Percentiles rank a stretch among this genome's conserved stretches.
Evolutionary conservation across 441 rosid species (phyloP).

Genomic region (Gossypium schwendimanii): DNA sequence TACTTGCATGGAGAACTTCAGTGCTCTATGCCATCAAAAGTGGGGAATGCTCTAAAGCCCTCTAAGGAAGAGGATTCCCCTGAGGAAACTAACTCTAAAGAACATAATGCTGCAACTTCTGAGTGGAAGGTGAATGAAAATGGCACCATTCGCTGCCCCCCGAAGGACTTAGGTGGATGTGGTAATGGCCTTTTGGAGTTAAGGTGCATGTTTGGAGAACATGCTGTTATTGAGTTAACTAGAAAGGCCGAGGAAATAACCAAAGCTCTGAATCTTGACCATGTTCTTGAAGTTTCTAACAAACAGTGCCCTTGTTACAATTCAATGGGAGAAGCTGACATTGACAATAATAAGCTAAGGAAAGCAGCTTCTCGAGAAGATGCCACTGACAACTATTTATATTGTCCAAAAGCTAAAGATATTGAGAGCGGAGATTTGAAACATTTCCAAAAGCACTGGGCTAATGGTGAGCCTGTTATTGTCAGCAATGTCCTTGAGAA

Average conservation of each 20-base stretch:
- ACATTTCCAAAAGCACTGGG: conserved; percentile 84
- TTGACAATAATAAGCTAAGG: conserved; percentile 21
- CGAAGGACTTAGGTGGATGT: conserved; percentile 35
- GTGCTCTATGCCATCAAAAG: neutral
- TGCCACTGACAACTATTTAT: conserved; percentile 59
- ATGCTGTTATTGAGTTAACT: conserved; percentile 44
- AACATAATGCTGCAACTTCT: conserved; percentile 10
- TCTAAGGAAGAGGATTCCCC: neutral
- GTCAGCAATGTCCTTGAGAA: conserved; percentile 69
- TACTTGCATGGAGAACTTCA: conserved; percentile 53
- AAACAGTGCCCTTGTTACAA: conserved; percentile 43
- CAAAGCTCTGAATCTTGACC: conserved; percentile 16
- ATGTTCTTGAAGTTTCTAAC: conserved; percentile 11
- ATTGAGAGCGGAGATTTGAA: conserved; percentile 38
- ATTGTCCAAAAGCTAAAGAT: conserved; percentile 47
- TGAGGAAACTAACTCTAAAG: conserved; percentile 12
- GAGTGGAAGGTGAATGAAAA: conserved; percentile 56
- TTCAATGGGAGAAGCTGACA: conserved; percentile 25
- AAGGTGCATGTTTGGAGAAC: conserved; percentile 36
- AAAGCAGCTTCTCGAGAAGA: conserved; percentile 65
- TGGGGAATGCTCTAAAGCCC: neutral
- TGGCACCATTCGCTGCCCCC: conserved; percentile 50
- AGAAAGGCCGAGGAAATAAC: conserved; percentile 40
- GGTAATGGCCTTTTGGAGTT: conserved; percentile 41
- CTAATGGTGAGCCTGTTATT: conserved; percentile 72